A percentile compares a stretch with the other conserved stretches of the same genome.
These are phyloP conservation scores for Ogataea parapolymorpha DNA, from an alignment of 805 yeast species.

Conservation along the genomic window DNA sequence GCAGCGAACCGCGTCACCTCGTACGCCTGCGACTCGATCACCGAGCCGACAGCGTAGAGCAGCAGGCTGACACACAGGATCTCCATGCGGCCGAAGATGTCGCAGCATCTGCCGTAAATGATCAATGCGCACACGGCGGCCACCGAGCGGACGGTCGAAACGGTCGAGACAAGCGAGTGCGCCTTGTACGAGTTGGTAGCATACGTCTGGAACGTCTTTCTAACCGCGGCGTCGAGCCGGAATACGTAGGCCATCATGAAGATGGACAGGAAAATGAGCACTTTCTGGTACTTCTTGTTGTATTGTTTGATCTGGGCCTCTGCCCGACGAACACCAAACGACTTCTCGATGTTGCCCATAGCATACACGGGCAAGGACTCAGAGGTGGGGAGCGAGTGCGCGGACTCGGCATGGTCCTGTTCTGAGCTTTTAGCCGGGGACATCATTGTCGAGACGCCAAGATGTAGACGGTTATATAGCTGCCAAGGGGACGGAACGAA, in stretches of 20 bases:
- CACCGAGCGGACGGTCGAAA: slow-evolving; percentile 22
- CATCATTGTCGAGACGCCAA: background rate
- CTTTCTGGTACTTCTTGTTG: background rate
- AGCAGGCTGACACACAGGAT: slow-evolving; percentile 18
- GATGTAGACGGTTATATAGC: background rate
- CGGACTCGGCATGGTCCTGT: background rate
- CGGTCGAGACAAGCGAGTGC: slow-evolving; percentile 25
- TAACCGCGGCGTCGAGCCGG: slow-evolving; percentile 30
- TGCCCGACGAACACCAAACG: background rate
- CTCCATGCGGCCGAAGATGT: slow-evolving; percentile 25
- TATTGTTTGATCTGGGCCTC: background rate
- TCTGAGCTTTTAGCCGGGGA: background rate
- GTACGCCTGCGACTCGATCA: slow-evolving; percentile 22
- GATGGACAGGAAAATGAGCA: background rate
- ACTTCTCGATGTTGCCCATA: background rate
- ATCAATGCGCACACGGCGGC: slow-evolving; percentile 25
- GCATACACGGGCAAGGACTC: background rate
- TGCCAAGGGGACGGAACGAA: background rate
- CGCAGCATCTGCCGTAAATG: slow-evolving; percentile 25
- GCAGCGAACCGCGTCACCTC: slow-evolving; percentile 25
- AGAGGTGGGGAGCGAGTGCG: background rate
- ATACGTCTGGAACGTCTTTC: slow-evolving; percentile 34
- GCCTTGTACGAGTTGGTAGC: slow-evolving; percentile 24
- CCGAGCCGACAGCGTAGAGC: slow-evolving; percentile 24
- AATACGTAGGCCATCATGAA: slow-evolving; percentile 1